Conservation (phyloP, 306 rosid species). For the Mucuna pruriens region DNA sequence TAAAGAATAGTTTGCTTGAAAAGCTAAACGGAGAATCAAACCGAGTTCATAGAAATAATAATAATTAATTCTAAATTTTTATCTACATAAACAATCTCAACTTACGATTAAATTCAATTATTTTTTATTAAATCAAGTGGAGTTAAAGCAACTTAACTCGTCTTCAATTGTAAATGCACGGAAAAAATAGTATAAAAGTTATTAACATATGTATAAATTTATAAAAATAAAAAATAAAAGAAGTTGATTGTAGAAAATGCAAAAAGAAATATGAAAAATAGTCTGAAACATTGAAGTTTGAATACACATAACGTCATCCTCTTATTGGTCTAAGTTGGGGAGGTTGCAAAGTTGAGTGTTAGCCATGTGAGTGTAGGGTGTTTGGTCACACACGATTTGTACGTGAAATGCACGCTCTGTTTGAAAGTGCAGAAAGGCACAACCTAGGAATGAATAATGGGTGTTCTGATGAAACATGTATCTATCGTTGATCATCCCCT, state of each 20-base stretch:
- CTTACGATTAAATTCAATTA: not conserved
- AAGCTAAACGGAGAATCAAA: too few relatives aligned
- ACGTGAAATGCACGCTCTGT: constrained; percentile 48
- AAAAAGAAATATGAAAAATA: not conserved
- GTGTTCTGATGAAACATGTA: constrained; percentile 36
- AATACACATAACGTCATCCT: not conserved
- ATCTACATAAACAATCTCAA: too few relatives aligned
- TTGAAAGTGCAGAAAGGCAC: constrained; percentile 11
- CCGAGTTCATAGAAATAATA: too few relatives aligned
- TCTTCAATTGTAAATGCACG: not conserved
- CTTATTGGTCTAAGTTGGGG: not conserved
- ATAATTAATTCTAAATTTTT: too few relatives aligned
- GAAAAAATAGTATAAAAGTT: too few relatives aligned
- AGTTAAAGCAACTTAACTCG: not conserved
- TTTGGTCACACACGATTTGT: constrained; percentile 27
- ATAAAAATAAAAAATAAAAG: not conserved
- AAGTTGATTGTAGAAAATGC: not conserved
- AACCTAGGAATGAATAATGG: constrained; percentile 39
- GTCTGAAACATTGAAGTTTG: too few relatives aligned
- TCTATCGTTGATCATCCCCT: constrained; percentile 29
- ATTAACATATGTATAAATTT: too few relatives aligned
- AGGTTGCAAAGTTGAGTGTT: constrained; percentile 11
- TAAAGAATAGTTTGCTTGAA: too few relatives aligned
- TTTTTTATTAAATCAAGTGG: not conserved
- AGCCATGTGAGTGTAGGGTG: not conserved